phyloP scores from a whole-genome alignment of 1,284 basidiomycete species.

The Cryptococcus sp. region DNA sequence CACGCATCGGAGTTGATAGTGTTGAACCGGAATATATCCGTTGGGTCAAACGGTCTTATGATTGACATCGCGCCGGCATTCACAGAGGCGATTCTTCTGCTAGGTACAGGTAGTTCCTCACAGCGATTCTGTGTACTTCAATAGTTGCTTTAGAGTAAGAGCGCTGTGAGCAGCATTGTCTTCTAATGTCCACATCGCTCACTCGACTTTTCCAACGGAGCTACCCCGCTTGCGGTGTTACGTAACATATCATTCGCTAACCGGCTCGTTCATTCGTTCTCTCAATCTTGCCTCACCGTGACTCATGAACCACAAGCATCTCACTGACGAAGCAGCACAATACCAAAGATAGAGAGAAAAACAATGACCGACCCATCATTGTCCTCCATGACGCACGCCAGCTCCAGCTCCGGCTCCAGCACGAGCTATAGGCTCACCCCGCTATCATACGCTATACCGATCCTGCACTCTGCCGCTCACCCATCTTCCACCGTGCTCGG shows the following conservation, averaged over 20 bases:
- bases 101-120: too few relatives aligned
- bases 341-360: too few relatives aligned
- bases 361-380: too few relatives aligned
- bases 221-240: not conserved
- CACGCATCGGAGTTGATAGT: constrained; percentile 57
- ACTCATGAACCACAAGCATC: too few relatives aligned
- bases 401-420: too few relatives aligned
- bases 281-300: too few relatives aligned
- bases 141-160: not conserved
- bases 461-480: constrained; percentile 47
- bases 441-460: constrained; percentile 33
- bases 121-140: too few relatives aligned
- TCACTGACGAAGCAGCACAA: too few relatives aligned
- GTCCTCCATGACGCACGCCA: too few relatives aligned
- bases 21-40: constrained; percentile 56
- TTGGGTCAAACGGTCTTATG: constrained; percentile 55
- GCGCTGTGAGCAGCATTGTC: not conserved
- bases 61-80: constrained; percentile 50
- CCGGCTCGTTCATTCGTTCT: too few relatives aligned
- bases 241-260: too few relatives aligned
- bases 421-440: constrained; percentile 22
- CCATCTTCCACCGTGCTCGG: constrained; percentile 48
- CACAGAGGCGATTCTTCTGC: not conserved
- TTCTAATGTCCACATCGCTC: not conserved
- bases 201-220: constrained; percentile 1